These are phyloP conservation scores for Alternaria incomplexa DNA, from an alignment of 2,329 filamentous ascomycete genomes.

Conservation along the genomic window DNA sequence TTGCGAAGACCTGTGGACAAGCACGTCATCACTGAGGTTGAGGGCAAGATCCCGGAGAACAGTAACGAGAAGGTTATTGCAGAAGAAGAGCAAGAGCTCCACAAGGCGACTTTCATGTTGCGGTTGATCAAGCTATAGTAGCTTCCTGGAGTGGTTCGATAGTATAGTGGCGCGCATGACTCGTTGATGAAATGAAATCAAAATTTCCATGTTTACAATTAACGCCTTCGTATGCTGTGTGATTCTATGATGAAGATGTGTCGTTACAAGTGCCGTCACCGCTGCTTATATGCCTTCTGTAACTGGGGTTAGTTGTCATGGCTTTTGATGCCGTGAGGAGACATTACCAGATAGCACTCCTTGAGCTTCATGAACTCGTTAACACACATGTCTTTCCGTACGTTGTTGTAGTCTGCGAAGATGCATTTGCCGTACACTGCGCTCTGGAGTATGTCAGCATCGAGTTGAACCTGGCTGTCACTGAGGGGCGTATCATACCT, in stretches of 20 bases:
- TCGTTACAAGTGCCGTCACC: constrained; percentile 16
- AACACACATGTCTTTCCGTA: constrained; percentile 88
- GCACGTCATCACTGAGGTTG: constrained; percentile 65
- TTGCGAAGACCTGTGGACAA: constrained; percentile 78
- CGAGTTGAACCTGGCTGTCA: neutral
- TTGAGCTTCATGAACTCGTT: constrained; percentile 86
- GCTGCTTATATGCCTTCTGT: constrained; percentile 41
- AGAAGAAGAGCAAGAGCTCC: constrained; percentile 85
- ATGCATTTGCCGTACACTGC: constrained; percentile 90
- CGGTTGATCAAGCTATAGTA: constrained; percentile 72
- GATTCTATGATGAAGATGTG: neutral
- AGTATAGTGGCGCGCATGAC: constrained; percentile 4
- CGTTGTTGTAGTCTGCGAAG: constrained; percentile 84
- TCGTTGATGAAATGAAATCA: constrained; percentile 21
- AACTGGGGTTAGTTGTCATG: neutral
- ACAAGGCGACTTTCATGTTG: constrained; percentile 80
- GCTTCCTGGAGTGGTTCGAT: neutral
- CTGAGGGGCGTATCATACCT: constrained; percentile 55
- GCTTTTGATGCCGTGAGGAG: neutral
- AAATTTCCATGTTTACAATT: neutral
- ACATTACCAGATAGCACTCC: constrained; percentile 80
- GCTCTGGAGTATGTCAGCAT: constrained; percentile 61
- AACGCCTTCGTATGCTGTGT: neutral
- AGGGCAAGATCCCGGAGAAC: constrained; percentile 63
- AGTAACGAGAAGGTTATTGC: constrained; percentile 66